Conservation (phyloP, 2,329 filamentous ascomycete genomes). For the Colletotrichum sp. region DNA sequence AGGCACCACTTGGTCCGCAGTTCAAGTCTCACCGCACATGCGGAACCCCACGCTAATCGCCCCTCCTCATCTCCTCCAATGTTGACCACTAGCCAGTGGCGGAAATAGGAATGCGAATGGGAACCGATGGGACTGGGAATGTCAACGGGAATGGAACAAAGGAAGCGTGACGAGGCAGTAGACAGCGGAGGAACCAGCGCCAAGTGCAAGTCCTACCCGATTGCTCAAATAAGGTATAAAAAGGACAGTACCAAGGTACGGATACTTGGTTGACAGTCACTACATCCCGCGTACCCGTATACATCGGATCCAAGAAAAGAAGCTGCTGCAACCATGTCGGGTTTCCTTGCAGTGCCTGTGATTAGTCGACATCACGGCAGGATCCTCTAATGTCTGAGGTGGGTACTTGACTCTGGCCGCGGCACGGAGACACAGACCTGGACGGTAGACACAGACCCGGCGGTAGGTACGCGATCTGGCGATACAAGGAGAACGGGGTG, state of each 20-base stretch:
- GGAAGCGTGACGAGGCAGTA: background rate
- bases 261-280: background rate
- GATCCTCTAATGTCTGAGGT: background rate
- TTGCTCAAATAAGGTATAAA: background rate
- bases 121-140: background rate
- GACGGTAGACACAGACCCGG: background rate
- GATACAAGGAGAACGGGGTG: background rate
- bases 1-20: background rate
- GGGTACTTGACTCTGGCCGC: background rate
- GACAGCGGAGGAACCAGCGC: background rate
- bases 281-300: background rate
- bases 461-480: background rate
- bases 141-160: background rate
- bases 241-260: background rate
- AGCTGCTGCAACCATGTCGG: background rate
- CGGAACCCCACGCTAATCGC: conserved; percentile 1
- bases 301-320: background rate
- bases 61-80: background rate
- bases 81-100: background rate
- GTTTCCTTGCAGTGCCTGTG: background rate
- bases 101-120: background rate
- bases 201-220: background rate
- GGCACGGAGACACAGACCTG: background rate
- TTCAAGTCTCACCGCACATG: background rate
- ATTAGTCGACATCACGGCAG: background rate